A percentile compares a stretch with the other conserved stretches of the same genome.
Conservation (phyloP, 495 filamentous ascomycete genomes). For the Penicillium ucsense region DNA sequence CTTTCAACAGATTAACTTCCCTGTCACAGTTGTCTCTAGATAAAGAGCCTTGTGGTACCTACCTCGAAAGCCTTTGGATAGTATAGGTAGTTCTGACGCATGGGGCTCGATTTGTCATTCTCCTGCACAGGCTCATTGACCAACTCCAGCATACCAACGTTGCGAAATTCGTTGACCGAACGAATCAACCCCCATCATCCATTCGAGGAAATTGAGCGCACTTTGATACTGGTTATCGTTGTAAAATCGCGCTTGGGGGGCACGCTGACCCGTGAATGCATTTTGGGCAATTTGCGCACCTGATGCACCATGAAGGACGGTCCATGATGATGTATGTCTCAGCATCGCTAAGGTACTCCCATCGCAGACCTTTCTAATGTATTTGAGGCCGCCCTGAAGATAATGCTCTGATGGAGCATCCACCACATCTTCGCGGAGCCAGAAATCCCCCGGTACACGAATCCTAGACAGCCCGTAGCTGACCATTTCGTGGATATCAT, state of each 20-base stretch:
- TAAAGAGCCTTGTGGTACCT: not conserved
- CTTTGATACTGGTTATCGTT: slow-evolving; percentile 45
- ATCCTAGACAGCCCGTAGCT: slow-evolving; percentile 51
- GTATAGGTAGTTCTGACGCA: slow-evolving; percentile 24
- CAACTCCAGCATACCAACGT: slow-evolving; percentile 51
- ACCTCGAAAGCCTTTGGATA: slow-evolving; percentile 40
- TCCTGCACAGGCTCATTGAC: slow-evolving; percentile 50
- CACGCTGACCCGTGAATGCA: slow-evolving; percentile 46
- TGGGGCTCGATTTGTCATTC: slow-evolving; percentile 14
- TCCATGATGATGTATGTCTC: slow-evolving; percentile 57
- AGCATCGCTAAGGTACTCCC: slow-evolving; percentile 39
- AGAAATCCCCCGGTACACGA: slow-evolving; percentile 55
- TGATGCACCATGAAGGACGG: slow-evolving; percentile 46
- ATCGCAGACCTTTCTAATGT: slow-evolving; percentile 43
- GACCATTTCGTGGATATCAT: slow-evolving; percentile 44
- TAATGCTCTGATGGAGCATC: slow-evolving; percentile 44
- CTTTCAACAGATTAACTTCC: too few relatives aligned
- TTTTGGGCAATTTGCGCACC: slow-evolving; percentile 44
- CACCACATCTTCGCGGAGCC: slow-evolving; percentile 51
- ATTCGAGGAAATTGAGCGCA: slow-evolving; percentile 47
- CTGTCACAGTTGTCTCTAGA: not conserved
- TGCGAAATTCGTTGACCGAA: slow-evolving; percentile 37
- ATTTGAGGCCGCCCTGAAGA: slow-evolving; percentile 43
- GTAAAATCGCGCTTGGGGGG: slow-evolving; percentile 44
- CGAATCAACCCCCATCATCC: slow-evolving; percentile 48